A percentile compares a stretch with the other conserved stretches of the same genome.
Evolutionary conservation across 495 filamentous ascomycete genomes (phyloP).

Genomic region (Chaetomidium leptoderma): DNA sequence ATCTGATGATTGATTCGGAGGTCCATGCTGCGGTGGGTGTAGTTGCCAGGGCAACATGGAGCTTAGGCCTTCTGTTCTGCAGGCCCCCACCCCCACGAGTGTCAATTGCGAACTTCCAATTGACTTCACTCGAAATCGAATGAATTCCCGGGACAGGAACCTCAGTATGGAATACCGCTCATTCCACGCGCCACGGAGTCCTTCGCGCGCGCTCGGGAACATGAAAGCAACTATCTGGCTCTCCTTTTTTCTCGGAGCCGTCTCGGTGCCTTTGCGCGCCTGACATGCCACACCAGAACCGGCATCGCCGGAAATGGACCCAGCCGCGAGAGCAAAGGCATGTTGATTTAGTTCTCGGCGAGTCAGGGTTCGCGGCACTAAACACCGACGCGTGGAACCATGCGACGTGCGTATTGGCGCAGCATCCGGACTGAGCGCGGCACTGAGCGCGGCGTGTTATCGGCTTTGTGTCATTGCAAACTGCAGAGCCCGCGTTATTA

Average conservation of each 20-base stretch:
- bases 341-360: not conserved
- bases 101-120: too few species aligned
- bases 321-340: not conserved
- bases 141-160: too few species aligned
- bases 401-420: too few species aligned
- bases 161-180: too few species aligned
- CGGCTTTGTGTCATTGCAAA: not conserved
- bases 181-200: too few species aligned
- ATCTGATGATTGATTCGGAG: not conserved
- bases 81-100: too few species aligned
- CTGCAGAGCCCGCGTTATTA: not conserved
- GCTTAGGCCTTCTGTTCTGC: too few species aligned
- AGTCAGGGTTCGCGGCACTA: too few species aligned
- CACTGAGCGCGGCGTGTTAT: not conserved
- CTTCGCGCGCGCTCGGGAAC: too few species aligned
- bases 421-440: not conserved
- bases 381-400: too few species aligned
- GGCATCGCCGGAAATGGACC: not conserved
- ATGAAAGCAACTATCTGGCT: not conserved
- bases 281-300: not conserved
- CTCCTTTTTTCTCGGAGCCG: not conserved
- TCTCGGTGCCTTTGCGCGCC: not conserved
- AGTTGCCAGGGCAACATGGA: constrained; percentile 12
- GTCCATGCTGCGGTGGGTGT: not conserved
- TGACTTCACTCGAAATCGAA: too few species aligned